A percentile compares a stretch with the other conserved stretches of the same genome.
phyloP scores from a whole-genome alignment of 148 eudicot species.

The Polygonum maritimum region DNA sequence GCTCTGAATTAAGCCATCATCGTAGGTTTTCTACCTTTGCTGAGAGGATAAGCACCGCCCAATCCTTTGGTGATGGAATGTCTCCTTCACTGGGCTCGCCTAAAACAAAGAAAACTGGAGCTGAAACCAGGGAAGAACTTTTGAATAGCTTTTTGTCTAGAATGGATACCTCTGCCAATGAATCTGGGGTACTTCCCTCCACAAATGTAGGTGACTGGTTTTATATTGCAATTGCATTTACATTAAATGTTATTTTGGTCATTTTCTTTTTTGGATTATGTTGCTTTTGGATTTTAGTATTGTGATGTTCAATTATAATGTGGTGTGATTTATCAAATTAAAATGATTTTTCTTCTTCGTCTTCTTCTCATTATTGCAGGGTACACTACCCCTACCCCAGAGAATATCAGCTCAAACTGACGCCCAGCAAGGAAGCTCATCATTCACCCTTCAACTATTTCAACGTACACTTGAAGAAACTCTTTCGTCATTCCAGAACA shows the following conservation, averaged over 20 bases:
- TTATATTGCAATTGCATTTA: not conserved
- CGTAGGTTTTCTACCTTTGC: slow-evolving; percentile 78
- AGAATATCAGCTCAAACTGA: slow-evolving; percentile 46
- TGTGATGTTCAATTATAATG: not conserved
- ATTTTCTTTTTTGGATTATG: not conserved
- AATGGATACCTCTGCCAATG: slow-evolving; percentile 44
- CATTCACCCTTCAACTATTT: slow-evolving; percentile 85
- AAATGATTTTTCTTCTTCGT: not conserved
- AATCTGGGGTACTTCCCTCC: slow-evolving; percentile 31
- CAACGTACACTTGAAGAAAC: slow-evolving; percentile 91
- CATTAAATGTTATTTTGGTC: not conserved
- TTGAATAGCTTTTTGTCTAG: slow-evolving; percentile 54
- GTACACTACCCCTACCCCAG: slow-evolving; percentile 34
- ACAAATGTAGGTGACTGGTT: slow-evolving; percentile 38
- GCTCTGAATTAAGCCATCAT: slow-evolving; percentile 46
- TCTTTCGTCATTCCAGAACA: slow-evolving; percentile 82
- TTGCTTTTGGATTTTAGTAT: not conserved
- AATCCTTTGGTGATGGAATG: slow-evolving; percentile 48
- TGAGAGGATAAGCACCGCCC: slow-evolving; percentile 69
- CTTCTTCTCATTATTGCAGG: slow-evolving; percentile 33
- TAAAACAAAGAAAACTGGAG: slow-evolving; percentile 85
- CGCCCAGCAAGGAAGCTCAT: slow-evolving; percentile 53
- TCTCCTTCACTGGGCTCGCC: slow-evolving; percentile 62
- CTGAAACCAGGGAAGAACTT: slow-evolving; percentile 86
- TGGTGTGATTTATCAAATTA: not conserved